These are phyloP conservation scores for Fusarium mundagurra DNA, from an alignment of 2,329 filamentous ascomycete genomes.

Conservation along the genomic window DNA sequence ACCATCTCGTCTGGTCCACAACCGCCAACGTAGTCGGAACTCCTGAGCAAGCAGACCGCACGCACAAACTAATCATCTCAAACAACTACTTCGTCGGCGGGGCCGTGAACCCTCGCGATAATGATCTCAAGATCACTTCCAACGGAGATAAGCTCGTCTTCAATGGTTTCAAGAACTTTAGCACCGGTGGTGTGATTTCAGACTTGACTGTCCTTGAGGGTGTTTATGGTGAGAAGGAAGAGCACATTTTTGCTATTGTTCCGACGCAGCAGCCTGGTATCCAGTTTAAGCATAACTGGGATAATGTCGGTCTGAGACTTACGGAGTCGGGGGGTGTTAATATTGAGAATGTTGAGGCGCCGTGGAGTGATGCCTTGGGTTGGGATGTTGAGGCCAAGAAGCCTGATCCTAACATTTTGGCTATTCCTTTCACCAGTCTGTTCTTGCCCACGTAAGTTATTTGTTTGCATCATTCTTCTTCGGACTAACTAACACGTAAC, in stretches of 20 bases:
- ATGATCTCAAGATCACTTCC: slow-evolving; percentile 55
- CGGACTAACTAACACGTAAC: rapidly evolving
- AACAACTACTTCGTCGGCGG: slow-evolving; percentile 75
- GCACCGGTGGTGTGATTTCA: slow-evolving; percentile 73
- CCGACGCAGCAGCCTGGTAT: slow-evolving; percentile 5
- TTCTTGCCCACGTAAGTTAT: neutral
- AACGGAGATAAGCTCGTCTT: slow-evolving; percentile 66
- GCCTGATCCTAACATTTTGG: neutral
- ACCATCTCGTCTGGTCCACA: slow-evolving; percentile 15
- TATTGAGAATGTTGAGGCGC: slow-evolving; percentile 1
- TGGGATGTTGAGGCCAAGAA: slow-evolving; percentile 8
- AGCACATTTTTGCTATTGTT: slow-evolving; percentile 11
- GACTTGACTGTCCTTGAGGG: slow-evolving; percentile 74
- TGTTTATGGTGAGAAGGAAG: slow-evolving; percentile 53
- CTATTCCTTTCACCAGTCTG: neutral
- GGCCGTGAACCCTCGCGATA: slow-evolving; percentile 73
- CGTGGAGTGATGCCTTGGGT: slow-evolving; percentile 3
- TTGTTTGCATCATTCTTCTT: rapidly evolving
- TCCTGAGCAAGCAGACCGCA: slow-evolving; percentile 64
- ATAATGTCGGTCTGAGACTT: slow-evolving; percentile 5
- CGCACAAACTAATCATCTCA: slow-evolving; percentile 65
- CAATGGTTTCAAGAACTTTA: slow-evolving; percentile 72
- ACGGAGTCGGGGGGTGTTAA: slow-evolving; percentile 4
- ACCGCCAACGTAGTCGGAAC: slow-evolving; percentile 12
- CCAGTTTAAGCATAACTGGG: slow-evolving; percentile 14